Percentiles rank a stretch among this genome's conserved stretches.
Conservation (phyloP, 257 asterid species). For the Solanum neorickii region DNA sequence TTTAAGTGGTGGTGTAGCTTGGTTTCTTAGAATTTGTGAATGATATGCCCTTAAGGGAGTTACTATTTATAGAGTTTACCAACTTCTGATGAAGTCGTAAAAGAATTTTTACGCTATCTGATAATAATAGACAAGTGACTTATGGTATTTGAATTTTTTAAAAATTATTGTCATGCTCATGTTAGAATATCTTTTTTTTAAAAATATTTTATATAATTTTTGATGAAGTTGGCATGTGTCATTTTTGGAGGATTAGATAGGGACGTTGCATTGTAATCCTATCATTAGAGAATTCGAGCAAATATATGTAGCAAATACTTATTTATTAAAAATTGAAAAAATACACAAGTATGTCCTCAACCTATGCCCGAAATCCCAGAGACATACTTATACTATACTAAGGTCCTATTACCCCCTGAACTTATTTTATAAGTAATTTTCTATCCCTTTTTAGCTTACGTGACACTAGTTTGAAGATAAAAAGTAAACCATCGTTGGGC, state of each 20-base stretch:
- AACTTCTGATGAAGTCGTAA: no score
- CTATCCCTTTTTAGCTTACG: no score
- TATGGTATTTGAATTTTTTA: rapidly evolving
- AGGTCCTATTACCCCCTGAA: no score
- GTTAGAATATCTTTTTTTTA: neutral
- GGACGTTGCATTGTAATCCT: neutral
- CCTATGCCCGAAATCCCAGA: no score
- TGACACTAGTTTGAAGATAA: no score
- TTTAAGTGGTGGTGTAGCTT: neutral
- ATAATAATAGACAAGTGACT: neutral
- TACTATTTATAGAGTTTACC: conserved; percentile 17
- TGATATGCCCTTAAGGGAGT: conserved; percentile 4
- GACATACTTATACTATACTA: no score
- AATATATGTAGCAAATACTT: neutral
- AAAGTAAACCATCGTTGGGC: no score
- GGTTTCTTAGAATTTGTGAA: neutral
- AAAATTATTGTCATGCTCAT: rapidly evolving
- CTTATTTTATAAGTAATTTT: no score
- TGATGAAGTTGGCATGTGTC: no score
- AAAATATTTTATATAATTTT: neutral
- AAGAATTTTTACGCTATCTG: neutral
- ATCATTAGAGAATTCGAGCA: neutral
- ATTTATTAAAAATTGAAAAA: neutral
- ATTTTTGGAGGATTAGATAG: neutral
- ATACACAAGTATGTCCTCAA: no score